Evolutionary conservation across 345 rosid species (phyloP).

Genomic region (Aquilaria yunnanensis): DNA sequence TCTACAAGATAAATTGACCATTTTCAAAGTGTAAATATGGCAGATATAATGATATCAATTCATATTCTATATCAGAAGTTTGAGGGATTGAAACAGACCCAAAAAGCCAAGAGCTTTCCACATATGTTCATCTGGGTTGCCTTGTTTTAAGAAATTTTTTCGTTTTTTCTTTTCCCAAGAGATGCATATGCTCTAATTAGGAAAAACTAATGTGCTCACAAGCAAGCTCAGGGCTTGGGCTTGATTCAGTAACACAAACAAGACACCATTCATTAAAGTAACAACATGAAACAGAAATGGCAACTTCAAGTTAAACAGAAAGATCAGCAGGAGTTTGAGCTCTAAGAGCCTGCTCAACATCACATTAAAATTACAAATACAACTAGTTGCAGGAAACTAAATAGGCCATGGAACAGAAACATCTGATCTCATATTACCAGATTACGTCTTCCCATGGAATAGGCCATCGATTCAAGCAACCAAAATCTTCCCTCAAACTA

Average conservation of each 20-base stretch:
- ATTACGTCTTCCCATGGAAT: constrained; percentile 32
- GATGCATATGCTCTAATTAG: constrained; percentile 19
- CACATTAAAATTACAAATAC: constrained; percentile 14
- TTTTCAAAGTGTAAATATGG: constrained; percentile 22
- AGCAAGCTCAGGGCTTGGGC: constrained; percentile 15
- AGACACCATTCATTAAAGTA: constrained; percentile 6
- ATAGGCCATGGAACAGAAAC: constrained; percentile 34
- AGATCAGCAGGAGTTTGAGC: constrained; percentile 21
- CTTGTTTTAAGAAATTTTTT: constrained; percentile 11
- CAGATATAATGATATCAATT: constrained; percentile 9
- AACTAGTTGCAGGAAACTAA: constrained; percentile 20
- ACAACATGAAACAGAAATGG: constrained; percentile 15
- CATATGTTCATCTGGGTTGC: constrained; percentile 12
- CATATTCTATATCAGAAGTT: constrained; percentile 11
- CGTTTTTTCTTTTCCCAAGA: constrained; percentile 6
- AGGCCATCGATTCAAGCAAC: constrained; percentile 42
- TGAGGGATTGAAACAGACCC: constrained; percentile 7
- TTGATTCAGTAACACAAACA: constrained; percentile 14
- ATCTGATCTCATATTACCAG: constrained; percentile 35
- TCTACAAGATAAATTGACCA: constrained; percentile 27
- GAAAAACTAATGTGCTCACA: constrained; percentile 12
- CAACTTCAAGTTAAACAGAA: constrained; percentile 14
- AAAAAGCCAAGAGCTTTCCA: constrained; percentile 9
- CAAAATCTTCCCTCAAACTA: constrained; percentile 25
- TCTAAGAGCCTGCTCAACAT: constrained; percentile 26